These are phyloP conservation scores for Margaritispora aquatica DNA, from an alignment of 495 filamentous ascomycete species.

Conservation along the genomic window DNA sequence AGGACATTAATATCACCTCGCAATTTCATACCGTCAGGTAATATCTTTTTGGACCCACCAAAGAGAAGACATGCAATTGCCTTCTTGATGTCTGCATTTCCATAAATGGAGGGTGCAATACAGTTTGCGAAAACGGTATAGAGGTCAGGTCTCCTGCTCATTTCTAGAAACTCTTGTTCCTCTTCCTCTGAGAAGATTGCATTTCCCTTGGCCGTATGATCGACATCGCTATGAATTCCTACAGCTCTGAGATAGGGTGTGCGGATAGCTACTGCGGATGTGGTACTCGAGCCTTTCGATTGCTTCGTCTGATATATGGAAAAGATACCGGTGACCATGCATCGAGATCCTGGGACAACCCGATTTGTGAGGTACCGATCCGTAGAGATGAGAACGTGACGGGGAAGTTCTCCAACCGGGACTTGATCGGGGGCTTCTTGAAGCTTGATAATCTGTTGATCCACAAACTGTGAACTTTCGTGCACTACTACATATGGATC, in stretches of 20 bases:
- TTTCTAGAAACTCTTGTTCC: slow-evolving; percentile 93
- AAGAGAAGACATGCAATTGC: slow-evolving; percentile 94
- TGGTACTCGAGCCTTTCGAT: slow-evolving; percentile 64
- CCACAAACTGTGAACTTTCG: slow-evolving; percentile 91
- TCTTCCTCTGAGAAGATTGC: slow-evolving; percentile 89
- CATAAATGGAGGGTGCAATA: slow-evolving; percentile 97
- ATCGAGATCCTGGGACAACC: slow-evolving; percentile 91
- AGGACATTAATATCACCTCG: slow-evolving; percentile 98
- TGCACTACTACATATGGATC: slow-evolving; percentile 96
- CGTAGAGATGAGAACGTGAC: slow-evolving; percentile 90
- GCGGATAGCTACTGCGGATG: slow-evolving; percentile 83
- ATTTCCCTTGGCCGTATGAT: slow-evolving; percentile 83
- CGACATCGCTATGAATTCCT: slow-evolving; percentile 84
- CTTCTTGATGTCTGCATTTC: slow-evolving; percentile 95
- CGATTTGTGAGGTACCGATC: slow-evolving; percentile 95
- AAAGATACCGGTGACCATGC: slow-evolving; percentile 95
- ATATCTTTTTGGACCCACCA: slow-evolving; percentile 96
- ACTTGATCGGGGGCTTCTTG: slow-evolving; percentile 98
- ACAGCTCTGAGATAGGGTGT: slow-evolving; percentile 95
- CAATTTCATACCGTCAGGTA: slow-evolving; percentile 97
- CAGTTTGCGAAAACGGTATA: slow-evolving; percentile 87
- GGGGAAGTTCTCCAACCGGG: slow-evolving; percentile 90
- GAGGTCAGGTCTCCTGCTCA: slow-evolving; percentile 85
- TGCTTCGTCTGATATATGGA: slow-evolving; percentile 93
- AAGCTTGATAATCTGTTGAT: slow-evolving; percentile 96